Percentiles rank a stretch among this genome's conserved stretches.
Evolutionary conservation across 371 early-diverging fungal species (phyloP).

Genomic region (Actinomortierella wolfii): DNA sequence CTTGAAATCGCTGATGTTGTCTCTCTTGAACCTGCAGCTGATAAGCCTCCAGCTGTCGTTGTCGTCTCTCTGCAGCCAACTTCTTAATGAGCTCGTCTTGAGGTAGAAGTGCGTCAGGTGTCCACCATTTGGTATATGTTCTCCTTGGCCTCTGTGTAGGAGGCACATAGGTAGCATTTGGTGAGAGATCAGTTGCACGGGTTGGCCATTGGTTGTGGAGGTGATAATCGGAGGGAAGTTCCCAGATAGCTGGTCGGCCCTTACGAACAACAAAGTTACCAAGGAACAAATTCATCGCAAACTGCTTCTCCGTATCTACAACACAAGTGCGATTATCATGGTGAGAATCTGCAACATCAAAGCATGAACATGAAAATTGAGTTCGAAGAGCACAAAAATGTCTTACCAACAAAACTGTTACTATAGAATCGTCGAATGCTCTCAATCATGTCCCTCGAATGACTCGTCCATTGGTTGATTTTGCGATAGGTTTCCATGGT

Average conservation of each 20-base stretch:
- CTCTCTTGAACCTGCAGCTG: no score
- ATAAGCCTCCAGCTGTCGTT: no score
- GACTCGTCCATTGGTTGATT: conserved; percentile 92
- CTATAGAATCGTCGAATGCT: conserved; percentile 89
- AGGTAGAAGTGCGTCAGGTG: conserved; percentile 49
- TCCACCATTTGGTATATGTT: conserved; percentile 71
- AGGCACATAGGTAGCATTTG: no score
- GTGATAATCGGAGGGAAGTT: conserved; percentile 79
- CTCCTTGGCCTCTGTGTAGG: conserved; percentile 11
- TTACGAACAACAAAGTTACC: conserved; percentile 72
- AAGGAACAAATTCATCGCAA: conserved; percentile 93
- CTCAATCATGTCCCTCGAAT: conserved; percentile 96
- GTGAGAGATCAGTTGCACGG: conserved; percentile 35
- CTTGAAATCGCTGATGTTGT: no score
- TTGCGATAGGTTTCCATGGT: conserved; percentile 97
- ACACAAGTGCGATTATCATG: neutral
- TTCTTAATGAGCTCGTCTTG: conserved; percentile 14
- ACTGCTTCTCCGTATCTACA: conserved; percentile 94
- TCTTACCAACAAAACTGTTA: conserved; percentile 88
- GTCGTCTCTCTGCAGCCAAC: no score
- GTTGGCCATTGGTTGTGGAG: conserved; percentile 74
- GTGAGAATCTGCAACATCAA: neutral
- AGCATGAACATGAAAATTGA: neutral
- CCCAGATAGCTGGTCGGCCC: conserved; percentile 79
- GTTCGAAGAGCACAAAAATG: no score